Percentiles rank a stretch among this genome's conserved stretches.
These are phyloP conservation scores for Magnusiomyces tetraspermus DNA, from an alignment of 1,139 yeast species.

Conservation along the genomic window DNA sequence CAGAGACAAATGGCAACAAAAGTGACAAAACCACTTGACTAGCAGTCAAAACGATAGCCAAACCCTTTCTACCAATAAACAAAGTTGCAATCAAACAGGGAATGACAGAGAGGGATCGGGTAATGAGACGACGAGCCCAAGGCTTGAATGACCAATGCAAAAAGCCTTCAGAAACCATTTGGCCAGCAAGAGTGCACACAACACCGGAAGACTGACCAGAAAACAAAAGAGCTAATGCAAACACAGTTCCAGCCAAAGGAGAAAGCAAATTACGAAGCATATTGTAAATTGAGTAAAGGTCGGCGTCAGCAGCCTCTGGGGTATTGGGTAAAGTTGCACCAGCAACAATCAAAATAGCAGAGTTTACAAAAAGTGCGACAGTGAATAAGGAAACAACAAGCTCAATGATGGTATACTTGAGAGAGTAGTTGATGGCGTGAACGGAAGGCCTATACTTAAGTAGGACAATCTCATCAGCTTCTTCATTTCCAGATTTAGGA, in stretches of 20 bases:
- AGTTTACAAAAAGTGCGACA: constrained; percentile 76
- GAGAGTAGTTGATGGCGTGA: constrained; percentile 59
- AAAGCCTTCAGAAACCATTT: constrained; percentile 93
- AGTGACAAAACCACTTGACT: constrained; percentile 70
- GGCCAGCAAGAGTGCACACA: constrained; percentile 96
- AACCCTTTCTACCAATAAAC: constrained; percentile 75
- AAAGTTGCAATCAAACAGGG: constrained; percentile 81
- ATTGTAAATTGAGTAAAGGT: constrained; percentile 73
- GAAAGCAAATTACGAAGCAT: constrained; percentile 65
- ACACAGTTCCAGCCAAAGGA: constrained; percentile 85
- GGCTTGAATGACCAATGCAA: constrained; percentile 79
- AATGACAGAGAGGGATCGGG: constrained; percentile 74
- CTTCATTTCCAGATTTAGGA: constrained; percentile 25
- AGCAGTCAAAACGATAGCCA: constrained; percentile 66
- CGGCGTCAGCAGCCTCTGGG: constrained; percentile 73
- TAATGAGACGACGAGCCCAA: constrained; percentile 71
- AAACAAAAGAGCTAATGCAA: constrained; percentile 83
- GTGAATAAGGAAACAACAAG: constrained; percentile 63
- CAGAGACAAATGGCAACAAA: constrained; percentile 62
- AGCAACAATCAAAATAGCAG: constrained; percentile 76
- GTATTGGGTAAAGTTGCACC: constrained; percentile 69
- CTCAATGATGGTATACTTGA: constrained; percentile 67
- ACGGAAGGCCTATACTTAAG: constrained; percentile 66
- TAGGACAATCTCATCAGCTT: constrained; percentile 23
- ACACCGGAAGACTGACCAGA: constrained; percentile 98